Conservation (phyloP, 106 monocot genomes). For the Dendrobium chrysotoxum region DNA sequence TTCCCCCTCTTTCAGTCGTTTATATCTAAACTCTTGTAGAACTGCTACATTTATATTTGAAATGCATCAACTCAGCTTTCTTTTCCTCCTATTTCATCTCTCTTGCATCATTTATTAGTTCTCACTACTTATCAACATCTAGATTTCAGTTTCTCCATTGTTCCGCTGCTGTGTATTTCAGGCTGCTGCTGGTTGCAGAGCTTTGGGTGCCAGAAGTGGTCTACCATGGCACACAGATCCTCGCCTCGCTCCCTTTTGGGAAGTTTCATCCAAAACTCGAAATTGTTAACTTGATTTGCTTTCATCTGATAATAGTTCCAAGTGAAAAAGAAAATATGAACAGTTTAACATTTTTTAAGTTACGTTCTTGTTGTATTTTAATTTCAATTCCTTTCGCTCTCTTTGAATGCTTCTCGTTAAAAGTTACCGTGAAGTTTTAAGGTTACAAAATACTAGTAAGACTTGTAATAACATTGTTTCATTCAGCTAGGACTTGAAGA, state of each 20-base stretch:
- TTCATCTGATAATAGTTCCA: background rate
- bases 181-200: constrained; percentile 72
- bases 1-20: too few species aligned
- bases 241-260: constrained; percentile 41
- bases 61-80: too few species aligned
- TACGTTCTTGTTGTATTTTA: too few species aligned
- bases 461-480: too few species aligned
- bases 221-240: constrained; percentile 55
- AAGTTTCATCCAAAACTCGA: background rate
- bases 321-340: background rate
- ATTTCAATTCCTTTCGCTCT: too few species aligned
- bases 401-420: too few species aligned
- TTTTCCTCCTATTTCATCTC: too few species aligned
- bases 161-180: constrained; percentile 17
- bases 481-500: too few species aligned
- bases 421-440: too few species aligned
- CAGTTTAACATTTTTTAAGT: background rate
- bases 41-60: too few species aligned
- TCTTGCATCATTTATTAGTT: background rate
- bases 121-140: background rate
- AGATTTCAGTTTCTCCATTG: background rate
- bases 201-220: constrained; percentile 75
- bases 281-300: background rate
- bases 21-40: too few species aligned
- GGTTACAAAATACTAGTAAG: too few species aligned